Evolutionary conservation across 495 filamentous ascomycete genomes (phyloP), one percentile per base, ranked within the genome.

Genomic region (Podospora pseudocomata): DNA sequence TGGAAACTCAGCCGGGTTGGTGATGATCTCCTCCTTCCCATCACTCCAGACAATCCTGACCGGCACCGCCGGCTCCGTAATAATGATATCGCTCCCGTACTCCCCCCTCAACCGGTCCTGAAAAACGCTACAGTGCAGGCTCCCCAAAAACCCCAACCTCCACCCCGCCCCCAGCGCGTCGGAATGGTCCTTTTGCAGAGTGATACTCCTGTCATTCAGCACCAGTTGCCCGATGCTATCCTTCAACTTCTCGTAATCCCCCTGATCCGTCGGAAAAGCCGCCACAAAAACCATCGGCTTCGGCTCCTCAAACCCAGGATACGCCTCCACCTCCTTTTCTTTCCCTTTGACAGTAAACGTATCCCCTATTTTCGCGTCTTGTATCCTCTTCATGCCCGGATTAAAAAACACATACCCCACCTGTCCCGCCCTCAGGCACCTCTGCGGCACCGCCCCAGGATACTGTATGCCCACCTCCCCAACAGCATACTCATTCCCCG

Each of bases 271-370:
- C 1, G 95, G 95, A 71, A 96, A 99, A 0, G 96, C 95, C 5
- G 94, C 93, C 13, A 99, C 95, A 74, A 98, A 99, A 26, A 97
- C 95, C 95, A 99, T 99, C 2, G 94, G 89, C 78, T 99, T 96
- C 6, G 95, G 95, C 75, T 99, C 96, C 78, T 97, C 95, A 69
- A 99, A 99, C 0, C 95, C 96, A 0, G 92, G 92, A 66, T 93
- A 87, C 20, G 91, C 88, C 75, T 92, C 85, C 1, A 99, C 93
- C 1, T 82, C 70, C 68, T 88, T 87, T 77, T 97, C 91, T 16
- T 79, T 88, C 0, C 94, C 94, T 7, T 93, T 86, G n/a, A 84
- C 89, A 2, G 95, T 97, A 74, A 90, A 97, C 1, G 95, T 98
- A 71, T 98, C 96, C 23, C 95, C 95, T 61, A 98, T 89, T 80